These are phyloP conservation scores for Podila horticola DNA, from an alignment of 192 early-diverging fungal genomes.

Conservation along the genomic window DNA sequence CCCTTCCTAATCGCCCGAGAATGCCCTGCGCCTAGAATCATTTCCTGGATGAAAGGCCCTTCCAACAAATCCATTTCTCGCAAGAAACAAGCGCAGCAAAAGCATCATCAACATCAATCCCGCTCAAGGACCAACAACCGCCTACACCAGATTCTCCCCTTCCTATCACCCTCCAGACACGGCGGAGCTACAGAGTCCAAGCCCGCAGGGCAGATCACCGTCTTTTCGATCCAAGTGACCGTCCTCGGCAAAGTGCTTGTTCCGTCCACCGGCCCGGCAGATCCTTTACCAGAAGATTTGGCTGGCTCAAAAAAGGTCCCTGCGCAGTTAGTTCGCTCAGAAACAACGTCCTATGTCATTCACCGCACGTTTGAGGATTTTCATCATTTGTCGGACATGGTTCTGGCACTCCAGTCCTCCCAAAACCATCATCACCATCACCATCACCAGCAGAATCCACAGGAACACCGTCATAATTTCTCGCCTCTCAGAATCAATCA, in stretches of 20 bases:
- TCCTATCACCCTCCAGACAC: slow-evolving; percentile 8
- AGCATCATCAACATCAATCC: slow-evolving; percentile 16
- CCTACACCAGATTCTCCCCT: slow-evolving; percentile 20
- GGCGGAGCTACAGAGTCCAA: neutral
- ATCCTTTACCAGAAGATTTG: neutral
- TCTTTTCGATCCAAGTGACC: slow-evolving; percentile 47
- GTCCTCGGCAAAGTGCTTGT: slow-evolving; percentile 39
- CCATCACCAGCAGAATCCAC: neutral
- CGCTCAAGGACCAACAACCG: neutral
- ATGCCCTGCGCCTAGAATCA: slow-evolving; percentile 35
- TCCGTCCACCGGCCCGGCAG: slow-evolving; percentile 7
- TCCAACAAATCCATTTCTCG: neutral
- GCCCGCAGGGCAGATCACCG: slow-evolving; percentile 20
- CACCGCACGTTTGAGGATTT: slow-evolving; percentile 50
- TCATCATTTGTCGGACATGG: slow-evolving; percentile 30
- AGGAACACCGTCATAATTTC: slow-evolving; percentile 6
- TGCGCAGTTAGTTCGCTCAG: slow-evolving; percentile 25
- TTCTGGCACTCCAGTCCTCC: slow-evolving; percentile 16
- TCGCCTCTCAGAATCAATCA: slow-evolving; percentile 25
- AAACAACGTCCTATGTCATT: slow-evolving; percentile 47
- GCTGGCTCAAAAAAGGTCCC: slow-evolving; percentile 14
- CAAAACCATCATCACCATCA: neutral
- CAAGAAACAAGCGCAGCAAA: slow-evolving; percentile 1
- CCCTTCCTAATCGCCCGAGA: slow-evolving; percentile 28
- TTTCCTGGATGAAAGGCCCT: slow-evolving; percentile 45